A percentile compares a stretch with the other conserved stretches of the same genome.
Conservation (phyloP, 2,329 filamentous ascomycete genomes). For the Thielaviopsis populi region DNA sequence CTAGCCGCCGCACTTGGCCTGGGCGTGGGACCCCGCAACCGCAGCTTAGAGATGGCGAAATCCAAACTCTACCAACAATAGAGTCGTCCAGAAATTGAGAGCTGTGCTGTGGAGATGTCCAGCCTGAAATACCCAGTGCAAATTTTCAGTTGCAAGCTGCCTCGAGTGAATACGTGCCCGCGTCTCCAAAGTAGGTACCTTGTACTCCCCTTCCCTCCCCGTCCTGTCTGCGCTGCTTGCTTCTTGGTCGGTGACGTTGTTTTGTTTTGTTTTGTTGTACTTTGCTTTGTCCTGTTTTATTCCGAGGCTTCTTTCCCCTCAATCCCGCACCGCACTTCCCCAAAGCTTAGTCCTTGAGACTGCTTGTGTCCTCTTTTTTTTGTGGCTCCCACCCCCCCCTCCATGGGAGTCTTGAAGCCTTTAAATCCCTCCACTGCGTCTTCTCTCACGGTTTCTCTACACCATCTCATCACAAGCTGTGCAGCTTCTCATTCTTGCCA, state of each 20-base stretch:
- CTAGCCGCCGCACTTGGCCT: neutral
- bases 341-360: neutral
- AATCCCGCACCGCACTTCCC: neutral
- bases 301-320: neutral
- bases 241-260: neutral
- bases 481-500: neutral
- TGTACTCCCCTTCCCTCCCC: neutral
- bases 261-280: too few relatives aligned
- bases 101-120: neutral
- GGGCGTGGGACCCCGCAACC: constrained; percentile 8
- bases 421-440: neutral
- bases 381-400: neutral
- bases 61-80: constrained; percentile 6
- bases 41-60: constrained; percentile 8
- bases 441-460: neutral
- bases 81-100: neutral
- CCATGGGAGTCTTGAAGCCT: neutral
- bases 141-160: neutral
- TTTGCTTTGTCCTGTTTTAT: too few relatives aligned
- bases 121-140: neutral
- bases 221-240: too few relatives aligned
- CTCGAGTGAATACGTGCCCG: neutral
- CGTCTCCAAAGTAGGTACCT: neutral
- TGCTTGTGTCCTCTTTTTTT: neutral
- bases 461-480: neutral